Evolutionary conservation across 2,329 filamentous ascomycete genomes (phyloP).

Genomic region (Talaromyces marneffei): DNA sequence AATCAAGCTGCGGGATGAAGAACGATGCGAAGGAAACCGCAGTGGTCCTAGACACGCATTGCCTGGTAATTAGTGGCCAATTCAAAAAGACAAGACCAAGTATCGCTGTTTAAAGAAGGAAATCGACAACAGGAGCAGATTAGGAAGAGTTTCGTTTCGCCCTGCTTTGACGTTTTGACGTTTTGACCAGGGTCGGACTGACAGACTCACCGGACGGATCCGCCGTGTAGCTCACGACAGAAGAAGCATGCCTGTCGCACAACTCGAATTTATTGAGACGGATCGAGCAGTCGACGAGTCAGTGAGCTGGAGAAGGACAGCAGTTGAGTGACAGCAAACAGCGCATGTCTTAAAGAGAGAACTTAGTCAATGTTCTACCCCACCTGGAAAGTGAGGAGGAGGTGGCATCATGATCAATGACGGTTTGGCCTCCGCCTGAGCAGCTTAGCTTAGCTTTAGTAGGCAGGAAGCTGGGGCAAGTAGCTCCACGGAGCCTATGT

Average conservation of each 20-base stretch:
- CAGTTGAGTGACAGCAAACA: background rate
- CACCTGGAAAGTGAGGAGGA: background rate
- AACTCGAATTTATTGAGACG: background rate
- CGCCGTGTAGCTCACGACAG: conserved; percentile 8
- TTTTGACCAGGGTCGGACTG: background rate
- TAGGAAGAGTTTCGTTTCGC: background rate
- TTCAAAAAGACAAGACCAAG: background rate
- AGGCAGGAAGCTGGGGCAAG: background rate
- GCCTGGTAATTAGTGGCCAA: background rate
- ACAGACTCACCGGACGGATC: conserved; percentile 12
- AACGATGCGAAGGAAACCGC: background rate
- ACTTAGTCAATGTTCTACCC: background rate
- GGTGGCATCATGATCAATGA: background rate
- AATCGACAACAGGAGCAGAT: no score
- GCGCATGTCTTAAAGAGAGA: background rate
- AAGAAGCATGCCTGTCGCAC: conserved; percentile 13
- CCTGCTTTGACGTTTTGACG: background rate
- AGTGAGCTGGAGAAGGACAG: background rate
- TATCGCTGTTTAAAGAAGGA: background rate
- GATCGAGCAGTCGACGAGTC: background rate
- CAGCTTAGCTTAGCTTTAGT: background rate
- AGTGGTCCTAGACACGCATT: background rate
- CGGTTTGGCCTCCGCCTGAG: background rate
- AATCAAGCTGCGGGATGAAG: background rate
- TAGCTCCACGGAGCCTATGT: background rate